Base-by-base conservation (phyloP, 2,329 filamentous ascomycete genomes). In the Alternaria longipes region DNA sequence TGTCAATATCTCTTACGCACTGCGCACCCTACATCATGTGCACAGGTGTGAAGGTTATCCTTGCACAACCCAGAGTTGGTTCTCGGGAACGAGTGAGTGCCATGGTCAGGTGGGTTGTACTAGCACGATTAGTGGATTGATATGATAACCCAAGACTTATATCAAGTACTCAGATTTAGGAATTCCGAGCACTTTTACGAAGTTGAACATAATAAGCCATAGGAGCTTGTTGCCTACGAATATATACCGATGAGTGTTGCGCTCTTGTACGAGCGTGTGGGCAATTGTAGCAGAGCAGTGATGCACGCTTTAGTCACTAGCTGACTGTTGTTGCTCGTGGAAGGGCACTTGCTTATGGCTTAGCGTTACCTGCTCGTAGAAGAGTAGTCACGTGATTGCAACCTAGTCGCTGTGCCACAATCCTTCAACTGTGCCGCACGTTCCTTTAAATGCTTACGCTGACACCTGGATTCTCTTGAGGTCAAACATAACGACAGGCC, bases 401-500 rank as follows among this genome's bases (percentile, higher is more conserved):
- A 18, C 46, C n/a, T 34, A 14, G n/a, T 3, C 9, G 12, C 28
- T 1, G 28, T 49, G 28, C 46, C 46, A 28, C 46, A 22, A 34
- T 36, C 30, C 28, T 36, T n/a, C 6, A 3, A 36, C 46, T 24
- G 28, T 34, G 46, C 11, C 28, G 18, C 11, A 8, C 6, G 28
- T 34, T 49, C 28, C 2, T 49, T 49, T 5, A 49, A 34, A 49
- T 46, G 4, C 12, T 46, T 30, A 30, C 44, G 44, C 5, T 24
- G 4, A 45, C 2, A 0, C 5, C 0, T 12, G 0, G 1, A 4
- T 32, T 5, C 9, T 38, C 16, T 0, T 38, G 34, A 0, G 0
- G 16, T 18, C 7, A 16, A 38, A 0, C 7, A 16, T 38, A 38
- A 38, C 34, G 0, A 0, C 8, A 38, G 0, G 16, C 24, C 2